Base-by-base conservation (phyloP, 176 grass and related monocot species). In the Cocos nucifera region DNA sequence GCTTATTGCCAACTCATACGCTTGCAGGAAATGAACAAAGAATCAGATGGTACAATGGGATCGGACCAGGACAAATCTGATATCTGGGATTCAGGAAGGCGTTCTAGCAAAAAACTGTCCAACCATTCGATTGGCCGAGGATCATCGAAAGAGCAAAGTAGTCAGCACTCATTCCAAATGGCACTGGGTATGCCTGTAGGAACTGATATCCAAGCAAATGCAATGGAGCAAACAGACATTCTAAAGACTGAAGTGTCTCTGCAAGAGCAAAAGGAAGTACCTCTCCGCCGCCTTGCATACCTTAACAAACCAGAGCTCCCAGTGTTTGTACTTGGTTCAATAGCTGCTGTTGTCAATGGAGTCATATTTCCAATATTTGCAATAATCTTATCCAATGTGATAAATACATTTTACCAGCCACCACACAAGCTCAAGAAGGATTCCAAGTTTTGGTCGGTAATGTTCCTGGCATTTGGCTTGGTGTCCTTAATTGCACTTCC, bases 251-350 rank as follows among this genome's bases (percentile, higher is more conserved):
- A 56, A 68, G 20, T 26, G 30, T 52, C 65, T 28, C 63, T 39
- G 0, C 58, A 82, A 66, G 75, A 72, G 12, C 72, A 72, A 65
- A 78, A 83, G 30, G 85, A 89, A 56, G 85, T 95, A 35, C 67
- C 85, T 60, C 70, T 95, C 56, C 77, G 81, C 49, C 82, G 82
- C 20, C 85, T 95, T n/a, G 89, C 89, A 15, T 74, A 64, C 73
- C 86, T 95, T 52, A 95, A 89, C 76, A 95, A 89, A 49, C 82
- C 89, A 3, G 89, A 95, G 70, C 77, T 95, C 12, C 82, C 69
- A 2, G 79, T 89, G 51, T 82, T 95, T 30, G 65, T 95, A 39
- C 59, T 89, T 29, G 89, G 89, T 75, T 95, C 80, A 35, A 61
- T 95, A 73, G 85, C 85, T 3, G 74, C 89, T 1, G 57, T 86